phyloP scores from a whole-genome alignment of 768 basidiomycete species.

The Kwoniella mangroviensis region DNA sequence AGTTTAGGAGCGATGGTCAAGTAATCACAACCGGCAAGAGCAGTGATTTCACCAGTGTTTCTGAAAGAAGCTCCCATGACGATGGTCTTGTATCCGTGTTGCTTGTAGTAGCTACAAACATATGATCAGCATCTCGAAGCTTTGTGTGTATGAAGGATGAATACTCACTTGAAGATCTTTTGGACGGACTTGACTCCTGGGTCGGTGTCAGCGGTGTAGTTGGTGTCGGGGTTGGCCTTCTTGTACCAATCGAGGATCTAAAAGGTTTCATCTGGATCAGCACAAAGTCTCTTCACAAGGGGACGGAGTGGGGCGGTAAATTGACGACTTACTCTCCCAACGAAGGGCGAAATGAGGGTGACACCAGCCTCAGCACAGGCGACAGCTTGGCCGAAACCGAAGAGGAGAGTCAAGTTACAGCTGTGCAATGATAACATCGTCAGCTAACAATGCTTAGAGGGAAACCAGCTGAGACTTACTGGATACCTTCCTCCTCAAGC shows the following conservation, averaged over 20 bases:
- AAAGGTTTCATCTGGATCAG: background rate
- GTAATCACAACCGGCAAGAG: slow-evolving; percentile 95
- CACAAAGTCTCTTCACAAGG: background rate
- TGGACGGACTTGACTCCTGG: slow-evolving; percentile 95
- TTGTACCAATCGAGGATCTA: slow-evolving; percentile 99
- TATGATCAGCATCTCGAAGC: background rate
- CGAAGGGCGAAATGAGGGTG: slow-evolving; percentile 98
- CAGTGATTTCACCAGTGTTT: slow-evolving; percentile 90
- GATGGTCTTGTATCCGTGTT: slow-evolving; percentile 96
- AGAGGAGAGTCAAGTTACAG: slow-evolving; percentile 98
- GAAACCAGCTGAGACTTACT: slow-evolving; percentile 55
- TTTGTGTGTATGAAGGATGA: background rate
- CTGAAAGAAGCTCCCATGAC: slow-evolving; percentile 99
- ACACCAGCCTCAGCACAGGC: slow-evolving; percentile 98
- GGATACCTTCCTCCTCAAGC: slow-evolving; percentile 89
- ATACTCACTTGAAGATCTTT: slow-evolving; percentile 92
- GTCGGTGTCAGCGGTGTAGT: slow-evolving; percentile 87
- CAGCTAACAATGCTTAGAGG: background rate
- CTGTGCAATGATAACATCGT: slow-evolving; percentile 19
- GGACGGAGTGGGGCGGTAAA: background rate
- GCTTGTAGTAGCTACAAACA: slow-evolving; percentile 73
- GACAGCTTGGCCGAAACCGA: slow-evolving; percentile 98
- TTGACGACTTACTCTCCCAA: slow-evolving; percentile 77
- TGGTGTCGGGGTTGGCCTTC: slow-evolving; percentile 71
- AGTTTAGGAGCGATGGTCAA: slow-evolving; percentile 90